These are phyloP conservation scores for Diaporthe humulicola DNA, from an alignment of 2,329 filamentous ascomycete species.

Conservation along the genomic window DNA sequence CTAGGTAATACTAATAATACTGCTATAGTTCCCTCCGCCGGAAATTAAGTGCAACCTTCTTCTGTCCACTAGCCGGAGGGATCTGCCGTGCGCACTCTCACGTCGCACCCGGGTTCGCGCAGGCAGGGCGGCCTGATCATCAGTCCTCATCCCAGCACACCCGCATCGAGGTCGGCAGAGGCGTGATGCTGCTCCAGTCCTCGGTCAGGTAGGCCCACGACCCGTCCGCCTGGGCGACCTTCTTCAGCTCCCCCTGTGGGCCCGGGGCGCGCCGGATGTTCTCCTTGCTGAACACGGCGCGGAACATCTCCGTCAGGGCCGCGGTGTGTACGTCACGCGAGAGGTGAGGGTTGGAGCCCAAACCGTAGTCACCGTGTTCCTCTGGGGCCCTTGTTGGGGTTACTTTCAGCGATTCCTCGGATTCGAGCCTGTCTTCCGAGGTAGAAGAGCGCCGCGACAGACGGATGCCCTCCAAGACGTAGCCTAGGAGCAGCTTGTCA, in stretches of 20 bases:
- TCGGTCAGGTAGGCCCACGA: slow-evolving; percentile 74
- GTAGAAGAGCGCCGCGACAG: slow-evolving; percentile 74
- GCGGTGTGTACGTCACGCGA: slow-evolving; percentile 72
- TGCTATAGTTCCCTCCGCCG: slow-evolving; percentile 1
- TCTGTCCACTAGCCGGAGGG: background rate
- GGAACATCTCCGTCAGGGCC: slow-evolving; percentile 77
- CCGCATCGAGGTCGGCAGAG: slow-evolving; percentile 51
- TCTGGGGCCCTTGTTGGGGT: slow-evolving; percentile 74
- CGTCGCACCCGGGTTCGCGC: background rate
- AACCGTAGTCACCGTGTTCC: slow-evolving; percentile 74
- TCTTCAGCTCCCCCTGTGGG: slow-evolving; percentile 76
- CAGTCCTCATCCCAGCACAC: slow-evolving; percentile 47
- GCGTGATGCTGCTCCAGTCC: slow-evolving; percentile 65
- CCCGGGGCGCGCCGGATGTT: slow-evolving; percentile 74
- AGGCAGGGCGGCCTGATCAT: background rate
- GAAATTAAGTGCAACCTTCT: slow-evolving; percentile 3
- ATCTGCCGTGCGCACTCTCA: slow-evolving; percentile 3
- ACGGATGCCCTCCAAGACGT: slow-evolving; percentile 79
- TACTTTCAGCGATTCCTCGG: slow-evolving; percentile 66
- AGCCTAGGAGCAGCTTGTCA: slow-evolving; percentile 75
- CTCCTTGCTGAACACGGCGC: slow-evolving; percentile 71
- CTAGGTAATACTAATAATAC: background rate
- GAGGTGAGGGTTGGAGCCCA: slow-evolving; percentile 73
- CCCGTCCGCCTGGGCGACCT: slow-evolving; percentile 67
- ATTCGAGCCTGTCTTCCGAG: slow-evolving; percentile 66